Percentiles rank a stretch among this genome's conserved stretches.
Evolutionary conservation across 257 asterid genomes (phyloP).

Genomic region (Solanum gracilifrons): DNA sequence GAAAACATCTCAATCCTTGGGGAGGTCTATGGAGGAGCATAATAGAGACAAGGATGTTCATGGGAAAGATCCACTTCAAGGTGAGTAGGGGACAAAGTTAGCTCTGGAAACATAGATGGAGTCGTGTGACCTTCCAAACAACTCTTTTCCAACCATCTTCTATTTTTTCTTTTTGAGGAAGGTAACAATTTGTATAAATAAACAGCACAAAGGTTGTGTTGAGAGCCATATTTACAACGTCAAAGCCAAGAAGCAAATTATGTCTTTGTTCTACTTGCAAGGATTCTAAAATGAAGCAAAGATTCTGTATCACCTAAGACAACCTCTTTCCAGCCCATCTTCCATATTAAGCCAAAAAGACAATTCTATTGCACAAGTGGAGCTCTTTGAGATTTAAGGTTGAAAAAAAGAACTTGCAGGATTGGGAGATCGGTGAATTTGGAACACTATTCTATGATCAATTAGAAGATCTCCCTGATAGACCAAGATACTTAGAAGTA

Average conservation of each 20-base stretch:
- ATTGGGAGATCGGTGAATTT: background rate
- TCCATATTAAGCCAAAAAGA: background rate
- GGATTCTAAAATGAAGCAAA: background rate
- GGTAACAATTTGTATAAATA: background rate
- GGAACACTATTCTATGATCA: background rate
- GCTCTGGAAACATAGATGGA: background rate
- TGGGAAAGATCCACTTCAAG: background rate
- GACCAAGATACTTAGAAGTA: background rate
- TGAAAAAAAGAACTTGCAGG: background rate
- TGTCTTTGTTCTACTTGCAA: background rate
- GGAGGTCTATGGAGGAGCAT: background rate
- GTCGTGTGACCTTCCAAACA: background rate
- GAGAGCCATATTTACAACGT: background rate
- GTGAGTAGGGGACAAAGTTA: background rate
- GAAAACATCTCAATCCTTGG: background rate
- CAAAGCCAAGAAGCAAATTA: background rate
- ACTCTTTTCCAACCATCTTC: background rate
- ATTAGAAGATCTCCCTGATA: background rate
- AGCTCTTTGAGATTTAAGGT: background rate
- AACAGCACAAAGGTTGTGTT: background rate
- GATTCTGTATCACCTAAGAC: background rate
- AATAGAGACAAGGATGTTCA: background rate
- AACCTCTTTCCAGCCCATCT: background rate
- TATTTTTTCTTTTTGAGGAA: background rate
- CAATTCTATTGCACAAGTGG: background rate